These are phyloP conservation scores for Verbena officinalis DNA, from an alignment of 257 asterid species.

Conservation along the genomic window DNA sequence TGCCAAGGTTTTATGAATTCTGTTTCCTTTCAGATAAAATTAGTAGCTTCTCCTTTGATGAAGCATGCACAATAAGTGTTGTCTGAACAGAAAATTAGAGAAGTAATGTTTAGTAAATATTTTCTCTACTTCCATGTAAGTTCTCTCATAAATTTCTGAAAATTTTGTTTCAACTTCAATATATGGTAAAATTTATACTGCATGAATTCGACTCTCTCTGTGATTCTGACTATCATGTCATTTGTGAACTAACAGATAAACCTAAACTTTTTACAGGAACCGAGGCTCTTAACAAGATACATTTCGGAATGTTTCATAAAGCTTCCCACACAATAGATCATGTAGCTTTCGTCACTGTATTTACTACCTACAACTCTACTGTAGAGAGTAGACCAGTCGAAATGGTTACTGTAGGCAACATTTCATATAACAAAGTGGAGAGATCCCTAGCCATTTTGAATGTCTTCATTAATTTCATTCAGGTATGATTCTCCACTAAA, in stretches of 20 bases:
- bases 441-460: conserved; percentile 82
- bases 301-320: conserved; percentile 29
- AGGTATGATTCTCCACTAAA: conserved; percentile 48
- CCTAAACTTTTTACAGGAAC: conserved; percentile 50
- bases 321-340: conserved; percentile 36
- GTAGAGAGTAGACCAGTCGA: conserved; percentile 51
- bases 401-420: conserved; percentile 72
- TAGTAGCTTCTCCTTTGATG: conserved; percentile 10
- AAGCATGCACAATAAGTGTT: background rate
- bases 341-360: conserved; percentile 74
- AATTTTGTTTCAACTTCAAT: background rate
- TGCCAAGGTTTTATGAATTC: conserved; percentile 60
- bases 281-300: conserved; percentile 71
- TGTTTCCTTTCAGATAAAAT: background rate
- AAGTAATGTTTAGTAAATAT: conserved; percentile 6
- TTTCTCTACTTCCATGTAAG: background rate
- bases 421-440: conserved; percentile 71
- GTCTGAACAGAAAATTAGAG: background rate
- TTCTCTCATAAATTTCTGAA: no score
- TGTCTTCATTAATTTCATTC: conserved; percentile 77
- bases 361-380: conserved; percentile 64
- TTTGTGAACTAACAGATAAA: conserved; percentile 10
- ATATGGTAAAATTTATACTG: background rate
- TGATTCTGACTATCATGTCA: background rate
- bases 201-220: conserved; percentile 6